Percentiles rank a stretch among this genome's conserved stretches.
Evolutionary conservation across 2,329 filamentous ascomycete species (phyloP).

Genomic region (Nemania diffusa): DNA sequence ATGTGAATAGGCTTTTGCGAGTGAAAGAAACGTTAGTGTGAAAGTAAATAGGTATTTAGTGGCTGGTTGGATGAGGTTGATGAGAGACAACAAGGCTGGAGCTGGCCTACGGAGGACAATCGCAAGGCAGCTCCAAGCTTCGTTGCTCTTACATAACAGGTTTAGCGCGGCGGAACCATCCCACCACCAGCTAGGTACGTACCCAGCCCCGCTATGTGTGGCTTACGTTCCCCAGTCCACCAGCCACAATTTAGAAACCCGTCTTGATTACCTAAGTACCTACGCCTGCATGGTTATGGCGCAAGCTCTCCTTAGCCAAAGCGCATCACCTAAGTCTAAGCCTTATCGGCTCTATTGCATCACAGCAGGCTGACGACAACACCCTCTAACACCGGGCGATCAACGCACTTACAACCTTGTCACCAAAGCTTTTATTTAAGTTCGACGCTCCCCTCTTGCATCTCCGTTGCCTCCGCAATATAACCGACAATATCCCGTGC

Average conservation of each 20-base stretch:
- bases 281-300: slow-evolving; percentile 36
- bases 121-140: slow-evolving; percentile 50
- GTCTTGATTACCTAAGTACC: background rate
- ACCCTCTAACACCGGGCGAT: slow-evolving; percentile 11
- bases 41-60: slow-evolving; percentile 33
- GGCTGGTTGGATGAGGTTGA: slow-evolving; percentile 33
- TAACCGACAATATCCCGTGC: background rate
- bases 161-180: slow-evolving; percentile 38
- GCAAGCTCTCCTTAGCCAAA: slow-evolving; percentile 36
- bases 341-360: slow-evolving; percentile 31
- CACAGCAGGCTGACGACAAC: slow-evolving; percentile 44
- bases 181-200: slow-evolving; percentile 29
- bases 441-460: background rate
- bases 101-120: slow-evolving; percentile 36
- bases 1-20: slow-evolving; percentile 6
- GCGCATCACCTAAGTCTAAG: background rate
- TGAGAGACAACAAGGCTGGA: slow-evolving; percentile 44
- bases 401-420: slow-evolving; percentile 1
- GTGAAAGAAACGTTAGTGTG: slow-evolving; percentile 20
- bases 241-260: slow-evolving; percentile 5
- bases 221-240: background rate
- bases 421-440: background rate
- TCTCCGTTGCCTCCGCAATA: background rate
- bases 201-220: slow-evolving; percentile 13
- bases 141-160: slow-evolving; percentile 45